Base-by-base conservation (phyloP, 495 filamentous ascomycete genomes). In the Aspergillus ostianus region DNA sequence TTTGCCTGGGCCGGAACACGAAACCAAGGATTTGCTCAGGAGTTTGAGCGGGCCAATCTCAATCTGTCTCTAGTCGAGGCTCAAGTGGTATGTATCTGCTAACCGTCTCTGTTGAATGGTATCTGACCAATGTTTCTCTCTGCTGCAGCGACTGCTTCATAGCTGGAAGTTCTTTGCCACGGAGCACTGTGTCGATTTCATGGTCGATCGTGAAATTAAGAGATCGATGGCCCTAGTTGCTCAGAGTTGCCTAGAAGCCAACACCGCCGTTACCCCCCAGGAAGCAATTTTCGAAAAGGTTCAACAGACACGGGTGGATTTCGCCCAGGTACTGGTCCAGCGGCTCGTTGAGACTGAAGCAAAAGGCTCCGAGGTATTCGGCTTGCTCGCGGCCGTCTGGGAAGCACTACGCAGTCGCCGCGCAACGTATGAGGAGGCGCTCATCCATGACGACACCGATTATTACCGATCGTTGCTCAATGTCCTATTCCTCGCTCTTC, bases 11-110 rank as follows among this genome's bases (percentile, higher is more conserved):
- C 70, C 45, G 87, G 88, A 30, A 82, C 71, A 44, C 78, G 83
- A 45, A 83, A 86, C 58, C 73, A 80, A 58, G 93, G 93, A 0
- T 93, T 96, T 73, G 77, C 77, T 55, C 81, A 81, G 32, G 95
- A 98, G 67, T 85, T 98, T 69, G 84, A 85, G 66, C 84, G 82
- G 62, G 94, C 93, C 41, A 98, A 98, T 70, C 68, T 90, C 64
- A 97, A 98, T 69, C 68, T 98, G 57, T 94, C 91, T 19, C 76
- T 96, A 17, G 90, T 98, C 48, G 92, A 97, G 68, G 87, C 93
- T 41, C 91, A 98, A 77, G 84, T 94, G 61, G 88, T 92, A 83
- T 77, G 90, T 84, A 59, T 3, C 17, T 21, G 0, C 21, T 4
- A 10, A 18, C 17, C 0, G 27, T 49, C 15, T 17, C 17, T 48